phyloP scores from a whole-genome alignment of 2,329 filamentous ascomycete genomes.

The Paramyrothecium sp. region DNA sequence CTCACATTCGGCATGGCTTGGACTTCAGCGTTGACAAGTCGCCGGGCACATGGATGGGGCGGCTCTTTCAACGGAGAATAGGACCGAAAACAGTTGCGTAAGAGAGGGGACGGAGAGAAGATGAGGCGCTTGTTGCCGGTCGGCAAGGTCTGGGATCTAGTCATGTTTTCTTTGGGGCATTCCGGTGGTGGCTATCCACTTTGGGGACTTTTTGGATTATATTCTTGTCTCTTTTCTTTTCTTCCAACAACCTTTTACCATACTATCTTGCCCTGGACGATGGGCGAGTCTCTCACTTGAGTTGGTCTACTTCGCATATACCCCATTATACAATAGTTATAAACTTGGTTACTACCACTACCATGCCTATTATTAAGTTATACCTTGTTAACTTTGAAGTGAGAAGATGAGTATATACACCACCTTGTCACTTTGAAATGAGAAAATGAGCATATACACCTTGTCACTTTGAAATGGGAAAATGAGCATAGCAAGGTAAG shows the following conservation, averaged over 20 bases:
- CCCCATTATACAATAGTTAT: not conserved
- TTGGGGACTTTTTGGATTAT: not conserved
- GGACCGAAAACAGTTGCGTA: not conserved
- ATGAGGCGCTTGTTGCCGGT: not conserved
- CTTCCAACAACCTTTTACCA: constrained; percentile 4
- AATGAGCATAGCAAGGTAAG: too few relatives aligned
- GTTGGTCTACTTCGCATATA: not conserved
- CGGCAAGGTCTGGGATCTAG: not conserved
- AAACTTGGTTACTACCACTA: not conserved
- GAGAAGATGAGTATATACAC: not conserved
- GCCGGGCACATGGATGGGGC: not conserved
- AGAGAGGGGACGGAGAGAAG: not conserved
- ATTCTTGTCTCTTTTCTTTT: constrained; percentile 1
- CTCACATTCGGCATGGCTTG: not conserved
- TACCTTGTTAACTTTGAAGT: not conserved
- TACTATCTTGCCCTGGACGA: constrained; percentile 18
- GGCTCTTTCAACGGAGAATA: too few relatives aligned
- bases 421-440: too few relatives aligned
- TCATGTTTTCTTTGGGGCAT: not conserved
- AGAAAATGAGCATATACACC: too few relatives aligned
- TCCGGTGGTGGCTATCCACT: not conserved
- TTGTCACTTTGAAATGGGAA: too few relatives aligned
- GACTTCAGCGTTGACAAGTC: not conserved
- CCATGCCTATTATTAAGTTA: not conserved
- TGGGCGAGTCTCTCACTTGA: constrained; percentile 17